phyloP scores from a whole-genome alignment of 768 basidiomycete species.

The Mycena galopus region DNA sequence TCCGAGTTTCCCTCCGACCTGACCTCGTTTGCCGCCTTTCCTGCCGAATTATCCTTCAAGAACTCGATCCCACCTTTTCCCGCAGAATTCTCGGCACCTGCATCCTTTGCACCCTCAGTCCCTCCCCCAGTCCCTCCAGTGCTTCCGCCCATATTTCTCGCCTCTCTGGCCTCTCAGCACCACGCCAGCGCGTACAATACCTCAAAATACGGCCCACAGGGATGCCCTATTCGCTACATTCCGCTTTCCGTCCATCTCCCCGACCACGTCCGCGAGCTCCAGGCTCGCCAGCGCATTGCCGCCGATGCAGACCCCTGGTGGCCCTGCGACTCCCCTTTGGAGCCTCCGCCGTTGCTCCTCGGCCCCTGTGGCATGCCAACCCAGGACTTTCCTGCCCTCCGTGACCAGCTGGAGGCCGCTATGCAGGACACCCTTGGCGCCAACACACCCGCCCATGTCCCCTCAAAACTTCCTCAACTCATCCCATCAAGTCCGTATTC shows the following conservation, averaged over 20 bases:
- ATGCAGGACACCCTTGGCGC: constrained; percentile 57
- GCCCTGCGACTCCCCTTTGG: constrained; percentile 48
- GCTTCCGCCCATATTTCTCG: constrained; percentile 46
- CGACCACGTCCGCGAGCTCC: constrained; percentile 65
- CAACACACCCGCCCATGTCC: constrained; percentile 21
- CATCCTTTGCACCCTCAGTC: neutral
- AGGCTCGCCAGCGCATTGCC: constrained; percentile 61
- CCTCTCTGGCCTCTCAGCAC: constrained; percentile 78
- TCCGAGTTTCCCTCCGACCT: neutral
- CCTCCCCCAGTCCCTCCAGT: neutral
- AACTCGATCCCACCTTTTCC: neutral
- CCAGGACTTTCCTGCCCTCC: constrained; percentile 29
- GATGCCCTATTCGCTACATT: constrained; percentile 67
- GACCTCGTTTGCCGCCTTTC: neutral
- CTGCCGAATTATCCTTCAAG: neutral
- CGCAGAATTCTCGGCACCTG: neutral
- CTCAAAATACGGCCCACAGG: constrained; percentile 74
- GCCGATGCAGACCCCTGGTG: constrained; percentile 62
- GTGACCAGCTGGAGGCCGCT: constrained; percentile 66
- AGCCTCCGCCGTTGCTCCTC: constrained; percentile 41
- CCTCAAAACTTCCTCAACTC: constrained; percentile 81
- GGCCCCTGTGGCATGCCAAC: constrained; percentile 43
- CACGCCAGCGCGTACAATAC: constrained; percentile 79
- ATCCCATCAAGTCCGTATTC: constrained; percentile 84
- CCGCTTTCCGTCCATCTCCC: constrained; percentile 77